Base-by-base conservation (phyloP, 2,329 filamentous ascomycete genomes). In the Cytospora piceae region DNA sequence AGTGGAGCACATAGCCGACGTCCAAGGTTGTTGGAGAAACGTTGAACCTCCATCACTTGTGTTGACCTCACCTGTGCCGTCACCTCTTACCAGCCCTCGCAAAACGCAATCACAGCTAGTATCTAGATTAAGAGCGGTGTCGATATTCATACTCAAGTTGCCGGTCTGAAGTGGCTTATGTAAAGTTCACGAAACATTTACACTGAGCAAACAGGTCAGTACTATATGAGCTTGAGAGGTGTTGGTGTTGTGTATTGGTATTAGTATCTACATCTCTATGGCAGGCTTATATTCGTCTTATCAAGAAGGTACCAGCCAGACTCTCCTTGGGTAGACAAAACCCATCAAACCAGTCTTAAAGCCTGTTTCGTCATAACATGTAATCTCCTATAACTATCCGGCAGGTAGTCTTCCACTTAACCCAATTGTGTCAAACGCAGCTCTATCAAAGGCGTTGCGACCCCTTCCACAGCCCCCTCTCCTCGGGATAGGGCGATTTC, bases 1-100 rank as follows among this genome's bases (percentile, higher is more conserved):
- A 66, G 51, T 59, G 56, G 31, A 57, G 29, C 49, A 66, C 39
- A 58, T 64, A 63, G 61, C 64, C 61, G 64, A 59, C 58, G 42
- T 46, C 17, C 27, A 37, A 54, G 29, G 17, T 15, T 29, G 9
- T 29, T 53, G 51, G 24, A 11, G 15, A 15, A 27, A 29, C 32
- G 6, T 17, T 34, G 32, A 22, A 54, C 27, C 27, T n/a, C 5
- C n/a, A n/a, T 37, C n/a, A 4, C n/a, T n/a, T 4, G 29, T 32
- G 39, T 29, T 51, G 29, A 46, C 34, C 17, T 37, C 7, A 24
- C n/a, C 12, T 17, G 17, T n/a, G 12, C 11, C n/a, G 42, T 20
- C 7, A 7, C n/a, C 20, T n/a, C 42, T n/a, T 9, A 11, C 17
- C 7, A 46, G 6, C 4, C 42, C 20, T n/a, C 9, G 12, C 46